These are phyloP conservation scores for Phaeodactylum tricornutum DNA, from an alignment of 108 stramenopile genomes.

Conservation along the genomic window DNA sequence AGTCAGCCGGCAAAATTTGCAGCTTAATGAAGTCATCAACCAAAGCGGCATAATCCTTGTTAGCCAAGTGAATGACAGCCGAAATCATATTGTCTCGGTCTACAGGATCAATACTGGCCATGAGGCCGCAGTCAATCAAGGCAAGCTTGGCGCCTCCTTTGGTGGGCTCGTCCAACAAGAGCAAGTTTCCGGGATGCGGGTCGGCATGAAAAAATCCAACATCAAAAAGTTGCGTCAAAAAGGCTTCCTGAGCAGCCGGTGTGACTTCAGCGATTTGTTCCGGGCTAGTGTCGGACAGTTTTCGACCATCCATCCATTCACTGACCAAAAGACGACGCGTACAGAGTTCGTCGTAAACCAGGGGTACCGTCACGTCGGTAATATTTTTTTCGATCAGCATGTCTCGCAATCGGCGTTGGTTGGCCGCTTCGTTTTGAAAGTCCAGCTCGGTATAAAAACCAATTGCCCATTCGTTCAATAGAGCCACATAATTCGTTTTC, in stretches of 20 bases:
- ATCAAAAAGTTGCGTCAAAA: conserved; percentile 71
- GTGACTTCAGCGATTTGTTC: conserved; percentile 61
- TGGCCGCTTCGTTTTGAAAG: conserved; percentile 69
- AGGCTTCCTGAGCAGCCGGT: conserved; percentile 77
- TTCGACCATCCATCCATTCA: conserved; percentile 85
- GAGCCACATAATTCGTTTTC: conserved; percentile 73
- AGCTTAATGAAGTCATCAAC: conserved; percentile 84
- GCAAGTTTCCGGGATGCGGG: conserved; percentile 47
- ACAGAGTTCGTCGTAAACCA: conserved; percentile 62
- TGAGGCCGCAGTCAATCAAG: conserved; percentile 83
- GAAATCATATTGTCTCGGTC: conserved; percentile 79
- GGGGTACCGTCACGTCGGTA: conserved; percentile 69
- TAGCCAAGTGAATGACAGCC: conserved; percentile 86
- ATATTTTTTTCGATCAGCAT: conserved; percentile 49
- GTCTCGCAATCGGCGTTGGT: conserved; percentile 54
- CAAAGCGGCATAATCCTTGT: conserved; percentile 78
- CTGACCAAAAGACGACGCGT: conserved; percentile 69
- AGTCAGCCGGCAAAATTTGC: conserved; percentile 71
- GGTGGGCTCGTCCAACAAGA: conserved; percentile 56
- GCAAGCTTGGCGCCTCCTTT: conserved; percentile 60
- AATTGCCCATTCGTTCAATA: conserved; percentile 84
- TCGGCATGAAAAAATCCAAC: conserved; percentile 75
- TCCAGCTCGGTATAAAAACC: conserved; percentile 84
- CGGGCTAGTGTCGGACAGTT: conserved; percentile 44
- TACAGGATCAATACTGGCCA: conserved; percentile 56